phyloP scores from a whole-genome alignment of 2,329 filamentous ascomycete genomes.

The Aspergillus sp. region DNA sequence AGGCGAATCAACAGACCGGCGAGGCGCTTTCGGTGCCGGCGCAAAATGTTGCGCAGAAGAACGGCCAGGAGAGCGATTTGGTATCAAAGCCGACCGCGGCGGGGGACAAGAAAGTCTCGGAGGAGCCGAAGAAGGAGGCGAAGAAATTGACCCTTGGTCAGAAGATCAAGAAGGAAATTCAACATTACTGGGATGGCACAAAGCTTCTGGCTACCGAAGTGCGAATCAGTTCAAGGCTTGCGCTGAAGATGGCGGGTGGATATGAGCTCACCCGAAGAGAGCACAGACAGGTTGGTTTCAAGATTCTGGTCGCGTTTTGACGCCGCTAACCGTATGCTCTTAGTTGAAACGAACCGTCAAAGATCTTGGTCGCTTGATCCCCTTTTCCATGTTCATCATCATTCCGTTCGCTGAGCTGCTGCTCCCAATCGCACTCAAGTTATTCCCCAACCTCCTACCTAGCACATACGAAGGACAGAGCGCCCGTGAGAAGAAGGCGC shows the following conservation, averaged over 20 bases:
- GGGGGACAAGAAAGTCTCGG: constrained; percentile 61
- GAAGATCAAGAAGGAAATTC: constrained; percentile 90
- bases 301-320: neutral
- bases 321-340: constrained; percentile 17
- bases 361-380: constrained; percentile 88
- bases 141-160: constrained; percentile 89
- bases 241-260: constrained; percentile 95
- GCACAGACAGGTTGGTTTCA: constrained; percentile 69
- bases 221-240: constrained; percentile 86
- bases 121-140: constrained; percentile 67
- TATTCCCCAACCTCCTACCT: constrained; percentile 96
- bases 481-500: constrained; percentile 86
- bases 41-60: constrained; percentile 53
- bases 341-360: constrained; percentile 86
- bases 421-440: constrained; percentile 84
- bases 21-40: constrained; percentile 46
- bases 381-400: constrained; percentile 96
- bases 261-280: constrained; percentile 96
- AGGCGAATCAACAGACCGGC: constrained; percentile 39
- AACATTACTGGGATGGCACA: constrained; percentile 98
- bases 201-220: constrained; percentile 93
- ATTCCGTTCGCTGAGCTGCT: constrained; percentile 95
- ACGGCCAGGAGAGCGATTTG: constrained; percentile 63
- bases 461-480: constrained; percentile 95
- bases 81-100: constrained; percentile 61